Base-by-base conservation (phyloP, 1,284 basidiomycete species). In the Tetrapyrgos nigripes region DNA sequence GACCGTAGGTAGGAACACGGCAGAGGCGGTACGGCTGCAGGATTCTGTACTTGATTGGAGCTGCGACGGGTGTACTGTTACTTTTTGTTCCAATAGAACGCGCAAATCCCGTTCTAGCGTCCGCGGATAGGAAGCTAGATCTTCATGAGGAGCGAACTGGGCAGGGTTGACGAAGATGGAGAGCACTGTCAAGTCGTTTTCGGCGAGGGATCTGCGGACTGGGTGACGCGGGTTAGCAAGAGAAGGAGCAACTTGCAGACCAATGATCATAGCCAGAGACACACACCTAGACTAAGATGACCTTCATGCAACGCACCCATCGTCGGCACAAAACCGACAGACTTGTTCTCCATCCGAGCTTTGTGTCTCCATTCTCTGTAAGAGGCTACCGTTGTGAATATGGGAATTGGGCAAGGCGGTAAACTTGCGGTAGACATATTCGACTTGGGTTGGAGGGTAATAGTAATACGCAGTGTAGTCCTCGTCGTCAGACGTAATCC, bases 81-180 rank as follows among this genome's bases (percentile, higher is more conserved):
- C 61, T 14, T 64, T 69, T 35, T 79, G 76, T 14, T 67, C 68
- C 11, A 66, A 61, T 29, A 89, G 79, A n/a, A 81, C 73, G 40
- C 78, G 82, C 54, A 95, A 79, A 65, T 92, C 88, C 10, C 73
- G 71, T 0, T 91, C 80, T 8, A 92, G 79, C 0, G 95, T 97
- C 37, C 95, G 88, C 0, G 97, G 97, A 74, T 99, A 99, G 2
- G 88, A 88, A 11, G 85, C 83, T 1, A 98, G 86, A 72, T 98
- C 97, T 77, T 99, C 97, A 64, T 94, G 89, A 0, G 95, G 96
- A 0, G 96, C 94, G 66, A 99, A 99, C 76, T 99, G 96, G 9
- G 96, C 93, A 0, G 97, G 97, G 72, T 99, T 98, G 59, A 98
- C 96, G 73, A 98, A 99, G 65, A 99, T 94, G 13, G 96, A 98